A percentile compares a stretch with the other conserved stretches of the same genome.
phyloP scores from a whole-genome alignment of 352 stramenopile species.

The Phytophthora cajani region DNA sequence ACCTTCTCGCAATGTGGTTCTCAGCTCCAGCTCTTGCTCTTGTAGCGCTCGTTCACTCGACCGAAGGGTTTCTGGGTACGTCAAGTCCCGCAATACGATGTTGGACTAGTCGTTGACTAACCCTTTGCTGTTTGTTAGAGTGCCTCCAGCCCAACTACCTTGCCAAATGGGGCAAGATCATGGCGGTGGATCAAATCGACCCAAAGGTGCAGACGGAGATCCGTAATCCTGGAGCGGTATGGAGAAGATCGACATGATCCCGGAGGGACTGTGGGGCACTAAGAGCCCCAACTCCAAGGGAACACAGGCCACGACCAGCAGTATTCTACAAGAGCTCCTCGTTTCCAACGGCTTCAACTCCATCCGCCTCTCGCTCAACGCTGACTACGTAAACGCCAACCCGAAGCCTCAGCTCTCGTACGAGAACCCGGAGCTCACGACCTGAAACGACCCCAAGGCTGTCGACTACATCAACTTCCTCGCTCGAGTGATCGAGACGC shows the following conservation, averaged over 20 bases:
- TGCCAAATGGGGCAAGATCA: conserved; percentile 60
- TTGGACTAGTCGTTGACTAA: background rate
- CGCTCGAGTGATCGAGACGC: conserved; percentile 56
- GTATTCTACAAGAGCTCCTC: conserved; percentile 58
- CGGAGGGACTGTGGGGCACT: conserved; percentile 59
- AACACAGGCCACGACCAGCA: conserved; percentile 54
- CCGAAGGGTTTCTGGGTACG: conserved; percentile 16
- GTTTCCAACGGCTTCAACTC: conserved; percentile 72
- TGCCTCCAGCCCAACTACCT: conserved; percentile 76
- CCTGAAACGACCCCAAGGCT: conserved; percentile 47
- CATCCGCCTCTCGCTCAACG: conserved; percentile 64
- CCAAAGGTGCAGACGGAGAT: conserved; percentile 52
- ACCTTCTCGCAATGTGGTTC: conserved; percentile 1
- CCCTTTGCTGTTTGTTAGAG: conserved; percentile 31
- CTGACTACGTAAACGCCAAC: conserved; percentile 52
- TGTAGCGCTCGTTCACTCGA: background rate
- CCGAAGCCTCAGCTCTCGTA: conserved; percentile 52
- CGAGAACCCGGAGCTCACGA: conserved; percentile 70
- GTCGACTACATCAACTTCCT: conserved; percentile 69
- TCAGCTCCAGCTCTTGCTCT: conserved; percentile 1
- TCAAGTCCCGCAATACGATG: background rate
- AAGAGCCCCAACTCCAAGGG: conserved; percentile 39
- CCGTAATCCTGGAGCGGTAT: conserved; percentile 66
- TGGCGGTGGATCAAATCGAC: conserved; percentile 52
- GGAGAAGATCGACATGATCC: conserved; percentile 78